A percentile compares a stretch with the other conserved stretches of the same genome.
Conservation (phyloP, 768 basidiomycete species). For the Amanita brunnescens region DNA sequence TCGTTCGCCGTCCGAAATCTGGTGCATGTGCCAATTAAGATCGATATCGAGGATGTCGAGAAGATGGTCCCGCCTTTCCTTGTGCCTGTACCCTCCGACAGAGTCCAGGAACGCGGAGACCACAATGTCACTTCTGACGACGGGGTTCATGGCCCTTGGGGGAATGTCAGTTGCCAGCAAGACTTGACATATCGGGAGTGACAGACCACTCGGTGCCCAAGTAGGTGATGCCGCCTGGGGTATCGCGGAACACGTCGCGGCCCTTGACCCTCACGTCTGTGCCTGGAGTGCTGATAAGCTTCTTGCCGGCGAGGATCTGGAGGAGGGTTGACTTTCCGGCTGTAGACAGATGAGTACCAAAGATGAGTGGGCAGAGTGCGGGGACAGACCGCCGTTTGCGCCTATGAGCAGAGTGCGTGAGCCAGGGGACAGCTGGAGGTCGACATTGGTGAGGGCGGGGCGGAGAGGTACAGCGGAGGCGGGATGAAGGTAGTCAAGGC, state of each 20-base stretch:
- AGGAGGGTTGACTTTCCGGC: conserved; percentile 96
- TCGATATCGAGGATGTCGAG: conserved; percentile 93
- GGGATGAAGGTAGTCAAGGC: conserved; percentile 53
- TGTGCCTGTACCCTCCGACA: conserved; percentile 92
- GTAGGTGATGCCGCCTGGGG: conserved; percentile 75
- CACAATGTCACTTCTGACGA: conserved; percentile 86
- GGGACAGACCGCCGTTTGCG: conserved; percentile 78
- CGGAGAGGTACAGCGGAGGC: conserved; percentile 21
- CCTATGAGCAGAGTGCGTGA: conserved; percentile 75
- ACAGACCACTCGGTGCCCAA: conserved; percentile 90
- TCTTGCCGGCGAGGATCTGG: conserved; percentile 89
- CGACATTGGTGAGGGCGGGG: conserved; percentile 57
- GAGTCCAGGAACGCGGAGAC: conserved; percentile 96
- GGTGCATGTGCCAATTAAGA: conserved; percentile 92
- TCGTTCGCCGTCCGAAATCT: conserved; percentile 94
- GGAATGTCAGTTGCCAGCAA: background rate
- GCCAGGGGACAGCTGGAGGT: conserved; percentile 59
- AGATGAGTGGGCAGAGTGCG: conserved; percentile 2
- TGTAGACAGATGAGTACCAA: conserved; percentile 19
- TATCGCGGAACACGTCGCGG: conserved; percentile 83
- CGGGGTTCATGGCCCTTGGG: conserved; percentile 92
- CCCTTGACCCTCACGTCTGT: conserved; percentile 66
- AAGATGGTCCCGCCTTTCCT: conserved; percentile 75
- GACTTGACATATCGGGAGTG: background rate
- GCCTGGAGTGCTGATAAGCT: conserved; percentile 46